A percentile compares a stretch with the other conserved stretches of the same genome.
These are phyloP conservation scores for Isabelozyma rhagii DNA, from an alignment of 805 yeast species.

Conservation along the genomic window DNA sequence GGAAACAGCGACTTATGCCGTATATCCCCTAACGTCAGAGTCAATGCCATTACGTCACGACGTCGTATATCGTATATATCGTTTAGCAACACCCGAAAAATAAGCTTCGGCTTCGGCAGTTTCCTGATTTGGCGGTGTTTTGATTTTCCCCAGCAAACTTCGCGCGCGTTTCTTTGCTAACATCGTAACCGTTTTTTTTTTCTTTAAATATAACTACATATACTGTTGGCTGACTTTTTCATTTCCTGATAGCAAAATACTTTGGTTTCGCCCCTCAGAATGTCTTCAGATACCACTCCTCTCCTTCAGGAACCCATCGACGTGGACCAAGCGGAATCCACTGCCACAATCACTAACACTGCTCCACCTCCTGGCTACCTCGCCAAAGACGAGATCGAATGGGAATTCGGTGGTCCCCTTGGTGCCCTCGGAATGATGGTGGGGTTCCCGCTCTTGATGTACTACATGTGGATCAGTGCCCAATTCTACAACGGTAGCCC, in stretches of 20 bases:
- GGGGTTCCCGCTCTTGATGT: conserved; percentile 92
- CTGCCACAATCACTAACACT: not conserved
- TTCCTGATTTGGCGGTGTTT: too few species aligned
- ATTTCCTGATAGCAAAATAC: not conserved
- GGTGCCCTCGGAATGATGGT: conserved; percentile 91
- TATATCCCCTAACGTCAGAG: too few species aligned
- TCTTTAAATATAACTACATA: too few species aligned
- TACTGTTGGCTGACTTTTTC: too few species aligned
- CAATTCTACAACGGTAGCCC: conserved; percentile 71
- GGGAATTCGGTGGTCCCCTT: conserved; percentile 89
- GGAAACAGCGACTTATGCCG: too few species aligned
- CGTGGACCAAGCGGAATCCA: not conserved
- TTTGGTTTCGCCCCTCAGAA: not conserved
- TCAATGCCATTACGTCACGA: too few species aligned
- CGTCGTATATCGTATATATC: too few species aligned
- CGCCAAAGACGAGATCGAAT: conserved; percentile 55
- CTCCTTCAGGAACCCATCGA: not conserved
- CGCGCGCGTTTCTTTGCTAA: too few species aligned
- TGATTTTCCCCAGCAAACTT: too few species aligned
- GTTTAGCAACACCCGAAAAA: too few species aligned
- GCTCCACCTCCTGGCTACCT: conserved; percentile 24
- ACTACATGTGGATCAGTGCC: conserved; percentile 93
- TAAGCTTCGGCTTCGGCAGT: too few species aligned
- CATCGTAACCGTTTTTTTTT: too few species aligned
- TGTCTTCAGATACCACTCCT: conserved; percentile 1